Percentiles rank a stretch among this genome's conserved stretches.
phyloP scores from a whole-genome alignment of 75 land plant genomes.

The Picea glauca region DNA sequence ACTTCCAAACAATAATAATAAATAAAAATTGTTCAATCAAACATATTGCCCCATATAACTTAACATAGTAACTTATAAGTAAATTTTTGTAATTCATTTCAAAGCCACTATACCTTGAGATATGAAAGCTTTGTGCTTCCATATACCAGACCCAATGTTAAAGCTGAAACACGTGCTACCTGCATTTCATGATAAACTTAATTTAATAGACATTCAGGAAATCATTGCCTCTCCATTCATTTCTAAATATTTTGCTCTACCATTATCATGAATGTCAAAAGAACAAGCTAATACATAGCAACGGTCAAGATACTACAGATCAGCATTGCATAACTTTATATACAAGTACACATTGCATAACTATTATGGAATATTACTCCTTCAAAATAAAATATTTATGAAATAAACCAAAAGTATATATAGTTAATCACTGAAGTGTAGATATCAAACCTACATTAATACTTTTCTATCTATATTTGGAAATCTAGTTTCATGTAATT shows the following conservation, averaged over 20 bases:
- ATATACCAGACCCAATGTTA: slow-evolving; percentile 51
- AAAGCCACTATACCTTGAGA: slow-evolving; percentile 32
- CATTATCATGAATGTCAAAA: neutral
- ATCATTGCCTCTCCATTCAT: neutral
- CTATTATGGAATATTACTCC: neutral
- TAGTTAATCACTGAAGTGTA: neutral
- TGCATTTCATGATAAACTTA: slow-evolving; percentile 6
- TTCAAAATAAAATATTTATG: neutral
- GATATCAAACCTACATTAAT: neutral
- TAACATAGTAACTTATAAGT: too few relatives aligned
- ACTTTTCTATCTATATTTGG: neutral
- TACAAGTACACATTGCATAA: neutral
- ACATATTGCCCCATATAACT: too few relatives aligned
- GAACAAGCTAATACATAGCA: neutral
- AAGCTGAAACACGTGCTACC: slow-evolving; percentile 64
- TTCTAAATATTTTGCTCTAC: neutral
- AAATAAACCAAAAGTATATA: neutral
- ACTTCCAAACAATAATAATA: too few relatives aligned
- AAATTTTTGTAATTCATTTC: too few relatives aligned
- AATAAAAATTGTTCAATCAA: too few relatives aligned
- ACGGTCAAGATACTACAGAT: neutral
- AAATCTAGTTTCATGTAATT: too few relatives aligned
- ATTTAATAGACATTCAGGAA: neutral
- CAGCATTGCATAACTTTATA: neutral
- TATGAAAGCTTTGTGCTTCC: slow-evolving; percentile 59